A percentile compares a stretch with the other conserved stretches of the same genome.
Evolutionary conservation across 2,329 filamentous ascomycete genomes (phyloP).

Genomic region (Diaporthe sp.): DNA sequence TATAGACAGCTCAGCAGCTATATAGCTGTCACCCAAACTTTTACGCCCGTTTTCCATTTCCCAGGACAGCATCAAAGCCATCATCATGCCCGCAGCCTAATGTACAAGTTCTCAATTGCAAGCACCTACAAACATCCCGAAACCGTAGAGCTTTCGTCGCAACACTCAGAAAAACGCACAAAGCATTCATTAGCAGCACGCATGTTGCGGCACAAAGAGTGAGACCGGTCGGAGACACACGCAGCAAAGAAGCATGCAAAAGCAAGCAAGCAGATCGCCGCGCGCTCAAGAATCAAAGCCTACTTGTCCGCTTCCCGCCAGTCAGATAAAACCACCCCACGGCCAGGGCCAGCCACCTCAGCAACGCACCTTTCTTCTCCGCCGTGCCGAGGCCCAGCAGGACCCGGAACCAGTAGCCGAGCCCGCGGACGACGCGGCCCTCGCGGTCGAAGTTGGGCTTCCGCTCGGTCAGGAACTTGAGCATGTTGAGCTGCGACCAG

Average conservation of each 20-base stretch:
- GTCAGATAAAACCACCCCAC: slow-evolving; percentile 35
- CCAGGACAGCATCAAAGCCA: background rate
- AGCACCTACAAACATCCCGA: background rate
- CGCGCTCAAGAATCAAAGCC: slow-evolving; percentile 17
- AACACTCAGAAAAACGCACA: background rate
- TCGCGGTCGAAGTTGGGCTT: slow-evolving; percentile 74
- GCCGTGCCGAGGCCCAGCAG: slow-evolving; percentile 65
- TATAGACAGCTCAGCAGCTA: background rate
- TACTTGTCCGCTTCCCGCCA: slow-evolving; percentile 25
- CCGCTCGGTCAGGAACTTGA: slow-evolving; percentile 55
- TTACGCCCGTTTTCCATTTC: background rate
- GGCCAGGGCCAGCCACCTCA: slow-evolving; percentile 64
- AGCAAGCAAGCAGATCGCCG: background rate
- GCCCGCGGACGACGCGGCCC: slow-evolving; percentile 63
- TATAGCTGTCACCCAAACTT: background rate
- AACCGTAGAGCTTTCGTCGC: background rate
- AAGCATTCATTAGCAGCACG: background rate
- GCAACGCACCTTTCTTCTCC: slow-evolving; percentile 61
- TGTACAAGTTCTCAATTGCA: background rate
- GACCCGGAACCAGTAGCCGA: slow-evolving; percentile 67
- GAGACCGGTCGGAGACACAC: background rate
- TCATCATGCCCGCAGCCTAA: background rate
- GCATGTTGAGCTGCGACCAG: slow-evolving; percentile 57
- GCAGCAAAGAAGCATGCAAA: background rate
- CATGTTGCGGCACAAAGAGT: background rate